These are phyloP conservation scores for Globisporangium radiosum DNA, from an alignment of 352 stramenopile species.

Conservation along the genomic window DNA sequence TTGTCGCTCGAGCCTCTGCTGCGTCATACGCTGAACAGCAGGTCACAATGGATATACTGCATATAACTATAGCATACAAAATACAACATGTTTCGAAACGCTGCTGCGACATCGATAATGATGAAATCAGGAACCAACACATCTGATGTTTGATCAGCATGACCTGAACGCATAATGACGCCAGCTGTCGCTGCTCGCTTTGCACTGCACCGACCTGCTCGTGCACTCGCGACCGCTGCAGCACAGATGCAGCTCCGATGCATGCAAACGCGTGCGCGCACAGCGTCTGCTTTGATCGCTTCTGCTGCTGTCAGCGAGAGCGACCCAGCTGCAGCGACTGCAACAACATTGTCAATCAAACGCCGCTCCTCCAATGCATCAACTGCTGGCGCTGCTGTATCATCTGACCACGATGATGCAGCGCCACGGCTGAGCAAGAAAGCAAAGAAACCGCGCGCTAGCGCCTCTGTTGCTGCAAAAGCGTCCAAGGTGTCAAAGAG, in stretches of 20 bases:
- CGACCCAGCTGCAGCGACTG: neutral
- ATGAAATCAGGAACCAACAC: neutral
- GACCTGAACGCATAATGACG: no score
- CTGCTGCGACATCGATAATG: neutral
- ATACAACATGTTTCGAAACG: neutral
- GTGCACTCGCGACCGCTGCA: neutral
- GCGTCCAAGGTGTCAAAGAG: neutral
- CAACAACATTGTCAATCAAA: neutral
- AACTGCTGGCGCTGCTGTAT: neutral
- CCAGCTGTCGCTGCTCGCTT: neutral
- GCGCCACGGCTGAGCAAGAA: neutral
- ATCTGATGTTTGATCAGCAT: neutral
- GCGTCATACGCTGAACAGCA: no score
- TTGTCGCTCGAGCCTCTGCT: neutral
- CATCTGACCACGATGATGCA: neutral
- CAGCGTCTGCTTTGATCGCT: neutral
- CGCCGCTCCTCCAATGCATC: neutral
- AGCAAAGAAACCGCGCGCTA: neutral
- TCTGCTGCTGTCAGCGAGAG: neutral
- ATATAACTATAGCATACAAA: neutral
- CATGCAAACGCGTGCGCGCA: constrained; percentile 5
- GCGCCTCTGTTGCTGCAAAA: neutral
- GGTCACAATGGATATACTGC: no score
- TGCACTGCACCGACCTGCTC: neutral
- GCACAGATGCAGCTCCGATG: constrained; percentile 10